Evolutionary conservation across 2,329 filamentous ascomycete species (phyloP).

Genomic region (Cercospora sp.): DNA sequence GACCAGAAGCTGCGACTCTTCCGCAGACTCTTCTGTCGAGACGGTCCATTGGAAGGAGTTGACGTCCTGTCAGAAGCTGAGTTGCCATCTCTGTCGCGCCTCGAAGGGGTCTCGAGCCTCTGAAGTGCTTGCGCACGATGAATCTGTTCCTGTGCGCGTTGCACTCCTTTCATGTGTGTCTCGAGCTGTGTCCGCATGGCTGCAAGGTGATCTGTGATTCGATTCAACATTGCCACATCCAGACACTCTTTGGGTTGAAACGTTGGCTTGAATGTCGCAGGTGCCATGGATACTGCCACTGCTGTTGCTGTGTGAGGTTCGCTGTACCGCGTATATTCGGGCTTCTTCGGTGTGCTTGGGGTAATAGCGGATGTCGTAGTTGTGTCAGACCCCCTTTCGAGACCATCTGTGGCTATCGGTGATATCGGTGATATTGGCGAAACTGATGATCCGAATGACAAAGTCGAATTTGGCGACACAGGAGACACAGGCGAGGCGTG

Average conservation of each 20-base stretch:
- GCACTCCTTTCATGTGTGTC: slow-evolving; percentile 40
- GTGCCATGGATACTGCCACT: not conserved
- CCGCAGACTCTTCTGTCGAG: slow-evolving; percentile 12
- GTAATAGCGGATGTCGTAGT: slow-evolving; percentile 22
- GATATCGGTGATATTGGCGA: slow-evolving; percentile 16
- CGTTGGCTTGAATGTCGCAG: not conserved
- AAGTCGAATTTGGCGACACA: slow-evolving; percentile 14
- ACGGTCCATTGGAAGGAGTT: not conserved
- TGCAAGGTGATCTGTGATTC: slow-evolving; percentile 27
- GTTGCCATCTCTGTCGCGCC: not conserved
- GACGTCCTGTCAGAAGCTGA: not conserved
- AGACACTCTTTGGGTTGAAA: slow-evolving; percentile 9
- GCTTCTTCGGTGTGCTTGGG: slow-evolving; percentile 6
- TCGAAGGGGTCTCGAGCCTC: slow-evolving; percentile 4
- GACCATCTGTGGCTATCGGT: slow-evolving; percentile 10
- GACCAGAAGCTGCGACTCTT: slow-evolving; percentile 31
- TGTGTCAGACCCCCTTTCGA: slow-evolving; percentile 14
- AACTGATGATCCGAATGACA: slow-evolving; percentile 1
- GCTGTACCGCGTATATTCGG: not conserved
- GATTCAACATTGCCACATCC: slow-evolving; percentile 16
- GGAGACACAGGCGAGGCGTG: slow-evolving; percentile 19
- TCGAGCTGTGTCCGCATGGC: slow-evolving; percentile 37
- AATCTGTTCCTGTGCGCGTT: slow-evolving; percentile 27
- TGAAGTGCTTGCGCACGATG: slow-evolving; percentile 15
- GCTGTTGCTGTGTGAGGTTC: not conserved